Base-by-base conservation (phyloP, 768 basidiomycete genomes). In the Exsudoporus frostii region DNA sequence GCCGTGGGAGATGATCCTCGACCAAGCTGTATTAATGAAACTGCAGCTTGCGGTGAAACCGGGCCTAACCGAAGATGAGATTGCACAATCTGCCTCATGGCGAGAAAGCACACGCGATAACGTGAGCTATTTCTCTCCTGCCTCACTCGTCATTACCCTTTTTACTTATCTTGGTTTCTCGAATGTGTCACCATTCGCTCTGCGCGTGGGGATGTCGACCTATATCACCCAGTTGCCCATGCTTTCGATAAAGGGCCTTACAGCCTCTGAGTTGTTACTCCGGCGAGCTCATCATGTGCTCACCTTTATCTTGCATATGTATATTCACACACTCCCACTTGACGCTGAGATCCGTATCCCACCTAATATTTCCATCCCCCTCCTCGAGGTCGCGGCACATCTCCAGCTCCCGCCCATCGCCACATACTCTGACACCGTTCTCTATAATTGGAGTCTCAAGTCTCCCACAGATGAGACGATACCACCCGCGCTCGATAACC, bases 361-460 rank as follows among this genome's bases (percentile, higher is more conserved):
- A 6, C 70, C 76, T 0, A 72, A 84, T 0, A 71, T 98, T 48
- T 78, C 89, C 9, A 68, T 92, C 6, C 94, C 95, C 1, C 79
- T 92, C 32, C 76, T 93, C 19, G 77, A 82, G 51, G 79, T 92
- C 15, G 89, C 82, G 22, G 67, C 75, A 0, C 73, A 85, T 41
- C 82, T 97, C 10, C 84, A 88, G 50, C 73, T 97, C 2, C 94
- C 95, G 0, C 92, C 95, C 0, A 76, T 96, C 37, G 77, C 93
- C 52, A 97, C 93, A 4, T 97, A 93, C 66, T 86, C 93, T 10
- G 93, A 96, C 66, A 87, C 86, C 27, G 93, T 97, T 8, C 79
- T 97, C 25, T 97, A 93, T 72, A 96, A 96, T 67, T 90, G 88
- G 86, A 59, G 29, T 62, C 76, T 59, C 58, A 74, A 38, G 37